Evolutionary conservation across 2,329 filamentous ascomycete genomes (phyloP).

Genomic region (Phaeosphaeria sp.): DNA sequence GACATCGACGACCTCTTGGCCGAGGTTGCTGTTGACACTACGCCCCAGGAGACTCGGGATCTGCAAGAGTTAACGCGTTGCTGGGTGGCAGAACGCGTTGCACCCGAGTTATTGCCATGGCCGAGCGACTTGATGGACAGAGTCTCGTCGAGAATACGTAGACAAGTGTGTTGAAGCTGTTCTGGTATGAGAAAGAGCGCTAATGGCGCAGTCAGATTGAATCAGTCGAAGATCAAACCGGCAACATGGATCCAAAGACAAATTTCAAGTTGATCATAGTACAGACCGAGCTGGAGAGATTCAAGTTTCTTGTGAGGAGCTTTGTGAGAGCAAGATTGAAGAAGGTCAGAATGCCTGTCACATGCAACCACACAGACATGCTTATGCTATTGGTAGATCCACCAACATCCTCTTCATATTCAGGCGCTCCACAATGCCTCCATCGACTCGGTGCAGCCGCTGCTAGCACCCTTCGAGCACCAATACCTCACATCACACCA

Average conservation of each 20-base stretch:
- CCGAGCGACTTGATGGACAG: slow-evolving; percentile 79
- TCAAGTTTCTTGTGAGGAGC: slow-evolving; percentile 87
- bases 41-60: slow-evolving; percentile 70
- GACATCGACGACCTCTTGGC: slow-evolving; percentile 62
- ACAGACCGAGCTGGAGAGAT: slow-evolving; percentile 93
- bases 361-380: not conserved
- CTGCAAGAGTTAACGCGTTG: slow-evolving; percentile 87
- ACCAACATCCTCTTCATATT: slow-evolving; percentile 77
- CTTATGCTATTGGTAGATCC: slow-evolving; percentile 62
- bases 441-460: slow-evolving; percentile 57
- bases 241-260: slow-evolving; percentile 84
- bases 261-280: slow-evolving; percentile 95
- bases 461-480: slow-evolving; percentile 77
- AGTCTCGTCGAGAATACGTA: slow-evolving; percentile 66
- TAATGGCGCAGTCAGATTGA: slow-evolving; percentile 52
- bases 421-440: slow-evolving; percentile 54
- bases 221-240: slow-evolving; percentile 67
- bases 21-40: slow-evolving; percentile 52
- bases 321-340: slow-evolving; percentile 84
- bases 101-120: slow-evolving; percentile 86
- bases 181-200: slow-evolving; percentile 1
- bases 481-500: slow-evolving; percentile 87
- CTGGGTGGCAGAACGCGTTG: slow-evolving; percentile 91
- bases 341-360: slow-evolving; percentile 64
- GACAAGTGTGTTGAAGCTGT: slow-evolving; percentile 39